Evolutionary conservation across 305 asterid genomes (phyloP), one percentile per base, ranked within the genome.

Genomic region (Plantago rigida): DNA sequence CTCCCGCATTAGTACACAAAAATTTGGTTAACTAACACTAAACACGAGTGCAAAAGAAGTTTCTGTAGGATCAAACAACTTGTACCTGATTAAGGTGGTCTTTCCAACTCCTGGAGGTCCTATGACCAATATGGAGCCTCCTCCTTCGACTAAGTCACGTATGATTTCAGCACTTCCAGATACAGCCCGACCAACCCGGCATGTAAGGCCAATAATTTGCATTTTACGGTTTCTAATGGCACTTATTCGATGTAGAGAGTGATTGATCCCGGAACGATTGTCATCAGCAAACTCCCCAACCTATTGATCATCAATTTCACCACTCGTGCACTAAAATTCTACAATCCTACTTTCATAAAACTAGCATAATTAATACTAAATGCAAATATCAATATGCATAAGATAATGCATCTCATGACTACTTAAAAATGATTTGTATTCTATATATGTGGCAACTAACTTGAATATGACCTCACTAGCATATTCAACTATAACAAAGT

Each of bases 31-130:
- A 52, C 13, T 52, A 26, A 24, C 10, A 52, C 3, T 26, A 52
- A 36, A 15, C 10, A 3, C 6, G 9, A 26, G 0, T 19, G 17
- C 34, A 10, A 36, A 36, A 28, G 47, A 34, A 31, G 39, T 50
- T 44, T 42, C n/a, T 42, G 8, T 1, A 50, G 51, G 68, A 62
- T 67, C 56, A 9, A 56, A 52, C 1, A 28, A 34, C 47, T 3
- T 26, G 45, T 79, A 87, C 99, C 99, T 89, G 80, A 92, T 92
- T 70, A 92, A 76, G 58, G 99, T 89, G 61, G 99, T 92, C 78
- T 92, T 92, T 72, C 99, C 99, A 59, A 89, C 99, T 59, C 99
- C 99, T 6, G 99, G 99, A 56, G 97, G 97, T 28, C 99, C 96
- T 55, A 92, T 92, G 79, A 92, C 94, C 78, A 89, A 78, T 60